Conservation (phyloP, 768 basidiomycete genomes). For the Dioszegia crocea region DNA sequence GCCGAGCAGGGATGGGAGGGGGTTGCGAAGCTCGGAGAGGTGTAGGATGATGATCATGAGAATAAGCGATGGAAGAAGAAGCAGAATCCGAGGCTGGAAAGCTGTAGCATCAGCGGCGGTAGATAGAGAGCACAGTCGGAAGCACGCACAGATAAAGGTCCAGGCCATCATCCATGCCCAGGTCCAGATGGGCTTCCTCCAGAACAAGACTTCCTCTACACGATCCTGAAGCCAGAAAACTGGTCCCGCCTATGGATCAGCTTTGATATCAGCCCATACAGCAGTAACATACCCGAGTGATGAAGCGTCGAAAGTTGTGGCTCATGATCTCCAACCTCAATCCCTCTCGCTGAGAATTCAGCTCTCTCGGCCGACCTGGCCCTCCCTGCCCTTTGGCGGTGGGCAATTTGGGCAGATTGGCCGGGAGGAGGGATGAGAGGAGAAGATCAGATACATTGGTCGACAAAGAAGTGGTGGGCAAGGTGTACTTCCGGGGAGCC, state of each 20-base stretch:
- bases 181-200: conserved; percentile 73
- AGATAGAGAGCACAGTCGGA: no score
- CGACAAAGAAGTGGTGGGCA: conserved; percentile 16
- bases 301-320: conserved; percentile 74
- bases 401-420: conserved; percentile 36
- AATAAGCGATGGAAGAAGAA: conserved; percentile 64
- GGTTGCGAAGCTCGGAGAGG: conserved; percentile 57
- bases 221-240: conserved; percentile 88
- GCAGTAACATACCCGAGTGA: conserved; percentile 54
- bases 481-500: conserved; percentile 12
- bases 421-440: conserved; percentile 39
- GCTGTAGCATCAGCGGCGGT: conserved; percentile 58
- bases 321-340: conserved; percentile 73
- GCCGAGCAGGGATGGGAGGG: conserved; percentile 32
- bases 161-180: conserved; percentile 70
- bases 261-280: background rate
- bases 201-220: conserved; percentile 75
- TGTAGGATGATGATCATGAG: conserved; percentile 65
- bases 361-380: conserved; percentile 27
- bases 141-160: conserved; percentile 76
- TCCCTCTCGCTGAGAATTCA: conserved; percentile 51
- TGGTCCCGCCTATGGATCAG: conserved; percentile 56
- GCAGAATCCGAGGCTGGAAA: conserved; percentile 67
- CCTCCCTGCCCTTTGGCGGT: conserved; percentile 7
- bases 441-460: conserved; percentile 47